Evolutionary conservation across 805 yeast genomes (phyloP).

Genomic region (Spathaspora sp.): DNA sequence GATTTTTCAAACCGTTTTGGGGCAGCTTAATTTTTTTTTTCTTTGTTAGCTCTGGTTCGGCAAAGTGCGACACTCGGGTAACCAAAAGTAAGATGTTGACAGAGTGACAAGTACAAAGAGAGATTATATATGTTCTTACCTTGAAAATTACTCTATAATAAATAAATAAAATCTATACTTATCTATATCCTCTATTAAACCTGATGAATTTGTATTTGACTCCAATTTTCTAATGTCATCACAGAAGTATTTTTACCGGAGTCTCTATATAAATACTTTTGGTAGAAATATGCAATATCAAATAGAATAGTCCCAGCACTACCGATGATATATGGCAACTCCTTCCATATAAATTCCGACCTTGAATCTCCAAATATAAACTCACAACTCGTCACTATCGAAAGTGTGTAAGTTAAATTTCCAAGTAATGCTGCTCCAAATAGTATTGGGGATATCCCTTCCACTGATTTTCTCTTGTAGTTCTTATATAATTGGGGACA

Average conservation of each 20-base stretch:
- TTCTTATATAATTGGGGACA: conserved; percentile 83
- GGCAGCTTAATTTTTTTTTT: not conserved
- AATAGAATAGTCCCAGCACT: conserved; percentile 81
- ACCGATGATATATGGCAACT: conserved; percentile 80
- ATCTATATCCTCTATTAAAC: not conserved
- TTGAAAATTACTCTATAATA: not conserved
- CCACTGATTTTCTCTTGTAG: conserved; percentile 73
- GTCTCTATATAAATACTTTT: conserved; percentile 36
- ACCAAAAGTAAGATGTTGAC: not conserved
- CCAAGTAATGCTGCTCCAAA: conserved; percentile 79
- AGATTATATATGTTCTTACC: not conserved
- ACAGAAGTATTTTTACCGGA: conserved; percentile 16
- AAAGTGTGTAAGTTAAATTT: conserved; percentile 69
- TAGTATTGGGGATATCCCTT: conserved; percentile 77
- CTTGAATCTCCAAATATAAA: conserved; percentile 31
- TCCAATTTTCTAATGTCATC: conserved; percentile 19
- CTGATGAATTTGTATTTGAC: conserved; percentile 4
- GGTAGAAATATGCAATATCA: conserved; percentile 69
- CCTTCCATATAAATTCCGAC: conserved; percentile 53
- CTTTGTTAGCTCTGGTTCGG: not conserved
- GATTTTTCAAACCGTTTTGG: not conserved
- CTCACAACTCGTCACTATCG: conserved; percentile 65
- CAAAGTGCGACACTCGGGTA: not conserved
- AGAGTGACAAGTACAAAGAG: too few species aligned
- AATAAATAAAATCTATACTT: too few species aligned